Percentiles rank a stretch among this genome's conserved stretches.
These are phyloP conservation scores for Emiliania huxleyi DNA, from an alignment of 78 protist genomes.

Conservation along the genomic window DNA sequence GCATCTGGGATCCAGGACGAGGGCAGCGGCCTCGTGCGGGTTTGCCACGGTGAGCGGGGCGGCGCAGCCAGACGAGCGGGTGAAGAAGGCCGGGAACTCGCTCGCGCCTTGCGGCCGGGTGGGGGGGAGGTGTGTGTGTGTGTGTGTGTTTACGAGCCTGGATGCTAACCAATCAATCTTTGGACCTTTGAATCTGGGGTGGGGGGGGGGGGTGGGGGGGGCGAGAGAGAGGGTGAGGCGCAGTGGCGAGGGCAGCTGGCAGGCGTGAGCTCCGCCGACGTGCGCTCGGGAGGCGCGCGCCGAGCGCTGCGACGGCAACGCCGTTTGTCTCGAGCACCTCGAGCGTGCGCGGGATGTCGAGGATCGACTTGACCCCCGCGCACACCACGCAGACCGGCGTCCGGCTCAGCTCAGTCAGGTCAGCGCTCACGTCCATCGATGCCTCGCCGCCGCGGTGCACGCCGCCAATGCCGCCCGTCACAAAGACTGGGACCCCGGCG, in stretches of 20 bases:
- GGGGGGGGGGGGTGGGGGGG: too few relatives aligned
- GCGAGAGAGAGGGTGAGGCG: too few relatives aligned
- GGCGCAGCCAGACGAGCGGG: slow-evolving; percentile 33
- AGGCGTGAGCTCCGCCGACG: too few relatives aligned
- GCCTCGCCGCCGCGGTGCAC: slow-evolving; percentile 74
- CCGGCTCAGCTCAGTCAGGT: slow-evolving; percentile 89
- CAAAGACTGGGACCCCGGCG: slow-evolving; percentile 78
- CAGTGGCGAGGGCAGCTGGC: too few relatives aligned
- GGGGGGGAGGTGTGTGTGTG: too few relatives aligned
- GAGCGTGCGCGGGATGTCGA: slow-evolving; percentile 83
- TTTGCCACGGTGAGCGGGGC: background rate
- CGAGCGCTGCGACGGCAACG: slow-evolving; percentile 73
- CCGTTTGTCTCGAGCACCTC: slow-evolving; percentile 61
- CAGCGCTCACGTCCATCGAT: slow-evolving; percentile 93
- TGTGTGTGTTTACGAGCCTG: too few relatives aligned
- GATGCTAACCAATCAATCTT: too few relatives aligned
- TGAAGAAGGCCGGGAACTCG: slow-evolving; percentile 89
- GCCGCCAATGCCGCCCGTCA: slow-evolving; percentile 98
- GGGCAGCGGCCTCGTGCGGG: background rate
- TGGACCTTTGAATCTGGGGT: too few relatives aligned
- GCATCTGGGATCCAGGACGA: too few relatives aligned
- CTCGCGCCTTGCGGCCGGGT: too few relatives aligned
- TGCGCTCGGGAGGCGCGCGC: too few relatives aligned
- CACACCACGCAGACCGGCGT: slow-evolving; percentile 91
- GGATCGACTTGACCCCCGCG: slow-evolving; percentile 96